Conservation (phyloP, 441 rosid species). For the Brassica balearica region DNA sequence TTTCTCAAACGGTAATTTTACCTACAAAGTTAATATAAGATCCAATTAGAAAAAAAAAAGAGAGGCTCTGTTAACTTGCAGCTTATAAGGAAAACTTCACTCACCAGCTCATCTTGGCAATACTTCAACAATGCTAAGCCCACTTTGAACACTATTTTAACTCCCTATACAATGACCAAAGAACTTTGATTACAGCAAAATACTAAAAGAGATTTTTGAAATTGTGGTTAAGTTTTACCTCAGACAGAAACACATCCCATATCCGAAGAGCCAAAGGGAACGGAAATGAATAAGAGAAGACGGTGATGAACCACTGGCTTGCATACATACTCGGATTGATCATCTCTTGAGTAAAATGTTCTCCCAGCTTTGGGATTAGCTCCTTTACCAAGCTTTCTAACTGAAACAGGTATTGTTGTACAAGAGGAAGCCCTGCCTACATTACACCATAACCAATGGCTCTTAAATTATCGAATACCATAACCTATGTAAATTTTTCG, state of each 20-base stretch:
- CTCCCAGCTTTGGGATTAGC: conserved; percentile 88
- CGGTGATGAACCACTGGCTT: conserved; percentile 98
- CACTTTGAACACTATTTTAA: conserved; percentile 87
- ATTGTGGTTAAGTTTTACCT: too few species aligned
- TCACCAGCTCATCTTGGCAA: conserved; percentile 92
- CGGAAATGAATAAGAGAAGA: conserved; percentile 88
- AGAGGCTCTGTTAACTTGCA: neutral
- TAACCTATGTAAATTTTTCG: neutral
- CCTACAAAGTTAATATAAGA: conserved; percentile 14
- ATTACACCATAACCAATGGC: conserved; percentile 25
- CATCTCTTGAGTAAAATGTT: conserved; percentile 85
- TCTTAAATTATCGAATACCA: conserved; percentile 5
- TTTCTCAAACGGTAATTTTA: conserved; percentile 86
- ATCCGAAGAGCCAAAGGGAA: conserved; percentile 89
- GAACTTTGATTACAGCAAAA: neutral
- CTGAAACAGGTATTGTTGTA: conserved; percentile 86
- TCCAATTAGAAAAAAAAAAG: neutral
- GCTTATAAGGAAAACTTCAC: neutral
- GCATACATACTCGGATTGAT: conserved; percentile 99
- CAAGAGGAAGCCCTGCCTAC: conserved; percentile 94
- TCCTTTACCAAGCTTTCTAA: conserved; percentile 78
- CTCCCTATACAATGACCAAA: conserved; percentile 62
- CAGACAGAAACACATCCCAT: conserved; percentile 94
- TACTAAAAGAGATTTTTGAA: neutral
- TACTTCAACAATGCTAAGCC: conserved; percentile 88